These are phyloP conservation scores for Calonectria pseudoturangicola DNA, from an alignment of 2,329 filamentous ascomycete species.

Conservation along the genomic window DNA sequence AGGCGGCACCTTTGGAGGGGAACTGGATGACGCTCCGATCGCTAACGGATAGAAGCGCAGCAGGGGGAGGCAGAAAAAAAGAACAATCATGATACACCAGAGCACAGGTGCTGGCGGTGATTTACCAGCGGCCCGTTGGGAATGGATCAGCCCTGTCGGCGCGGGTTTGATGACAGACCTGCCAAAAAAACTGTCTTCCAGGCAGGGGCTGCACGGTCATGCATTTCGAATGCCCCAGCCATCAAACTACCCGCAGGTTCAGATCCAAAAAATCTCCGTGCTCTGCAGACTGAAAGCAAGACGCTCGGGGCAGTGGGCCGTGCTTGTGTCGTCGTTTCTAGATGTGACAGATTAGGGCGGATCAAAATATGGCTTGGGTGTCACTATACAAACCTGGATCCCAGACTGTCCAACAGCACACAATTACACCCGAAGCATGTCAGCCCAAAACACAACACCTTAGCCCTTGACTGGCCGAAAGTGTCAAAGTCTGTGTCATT, in stretches of 20 bases:
- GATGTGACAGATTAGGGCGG: slow-evolving; percentile 19
- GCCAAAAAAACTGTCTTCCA: slow-evolving; percentile 4
- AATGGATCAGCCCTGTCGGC: slow-evolving; percentile 27
- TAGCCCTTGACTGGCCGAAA: neutral
- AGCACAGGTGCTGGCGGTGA: slow-evolving; percentile 16
- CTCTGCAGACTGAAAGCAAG: slow-evolving; percentile 24
- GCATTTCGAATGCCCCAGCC: slow-evolving; percentile 47
- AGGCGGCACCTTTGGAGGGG: slow-evolving; percentile 22
- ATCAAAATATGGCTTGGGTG: slow-evolving; percentile 9
- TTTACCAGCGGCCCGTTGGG: slow-evolving; percentile 26
- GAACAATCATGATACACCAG: neutral
- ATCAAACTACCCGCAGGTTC: slow-evolving; percentile 26
- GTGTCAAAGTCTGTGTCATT: neutral
- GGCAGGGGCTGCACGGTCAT: slow-evolving; percentile 48
- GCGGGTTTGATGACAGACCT: slow-evolving; percentile 29
- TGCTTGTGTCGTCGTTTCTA: slow-evolving; percentile 31
- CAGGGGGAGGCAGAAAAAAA: neutral
- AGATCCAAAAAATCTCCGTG: slow-evolving; percentile 29
- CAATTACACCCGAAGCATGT: neutral
- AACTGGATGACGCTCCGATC: slow-evolving; percentile 23
- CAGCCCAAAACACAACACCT: slow-evolving; percentile 18
- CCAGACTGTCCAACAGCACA: neutral
- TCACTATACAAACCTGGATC: slow-evolving; percentile 1
- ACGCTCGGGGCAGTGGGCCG: slow-evolving; percentile 41
- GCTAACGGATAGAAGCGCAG: slow-evolving; percentile 17